These are phyloP conservation scores for Colletotrichum orchidophilum DNA, from an alignment of 2,329 filamentous ascomycete species.

Conservation along the genomic window DNA sequence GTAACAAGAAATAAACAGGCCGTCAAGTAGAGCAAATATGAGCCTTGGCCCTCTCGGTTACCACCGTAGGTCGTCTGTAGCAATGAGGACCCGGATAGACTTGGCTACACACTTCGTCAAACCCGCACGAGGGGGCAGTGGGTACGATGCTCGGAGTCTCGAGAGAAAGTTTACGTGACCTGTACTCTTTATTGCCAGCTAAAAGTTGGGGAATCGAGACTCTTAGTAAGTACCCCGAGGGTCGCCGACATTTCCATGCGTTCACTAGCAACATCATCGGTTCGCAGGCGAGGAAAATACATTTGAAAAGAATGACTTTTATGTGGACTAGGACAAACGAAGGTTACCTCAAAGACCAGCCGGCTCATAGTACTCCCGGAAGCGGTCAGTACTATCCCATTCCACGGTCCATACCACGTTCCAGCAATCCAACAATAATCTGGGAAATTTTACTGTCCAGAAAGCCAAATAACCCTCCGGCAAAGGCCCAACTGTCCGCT, in stretches of 20 bases:
- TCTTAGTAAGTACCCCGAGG: too few species aligned
- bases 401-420: conserved; percentile 74
- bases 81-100: neutral
- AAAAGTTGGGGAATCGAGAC: too few species aligned
- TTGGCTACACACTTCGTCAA: too few species aligned
- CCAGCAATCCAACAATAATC: conserved; percentile 81
- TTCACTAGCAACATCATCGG: neutral
- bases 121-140: too few species aligned
- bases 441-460: conserved; percentile 84
- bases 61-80: neutral
- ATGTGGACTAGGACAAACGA: neutral
- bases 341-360: conserved; percentile 44
- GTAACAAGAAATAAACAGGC: neutral
- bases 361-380: conserved; percentile 75
- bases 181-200: too few species aligned
- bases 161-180: too few species aligned
- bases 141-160: too few species aligned
- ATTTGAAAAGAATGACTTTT: neutral
- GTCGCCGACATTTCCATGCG: neutral
- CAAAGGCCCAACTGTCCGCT: conserved; percentile 72
- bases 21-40: neutral
- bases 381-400: conserved; percentile 71
- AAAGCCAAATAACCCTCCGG: conserved; percentile 86
- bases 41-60: neutral
- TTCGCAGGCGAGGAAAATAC: neutral